phyloP scores from a whole-genome alignment of 2,329 filamentous ascomycete genomes.

The Penicillium sp. region DNA sequence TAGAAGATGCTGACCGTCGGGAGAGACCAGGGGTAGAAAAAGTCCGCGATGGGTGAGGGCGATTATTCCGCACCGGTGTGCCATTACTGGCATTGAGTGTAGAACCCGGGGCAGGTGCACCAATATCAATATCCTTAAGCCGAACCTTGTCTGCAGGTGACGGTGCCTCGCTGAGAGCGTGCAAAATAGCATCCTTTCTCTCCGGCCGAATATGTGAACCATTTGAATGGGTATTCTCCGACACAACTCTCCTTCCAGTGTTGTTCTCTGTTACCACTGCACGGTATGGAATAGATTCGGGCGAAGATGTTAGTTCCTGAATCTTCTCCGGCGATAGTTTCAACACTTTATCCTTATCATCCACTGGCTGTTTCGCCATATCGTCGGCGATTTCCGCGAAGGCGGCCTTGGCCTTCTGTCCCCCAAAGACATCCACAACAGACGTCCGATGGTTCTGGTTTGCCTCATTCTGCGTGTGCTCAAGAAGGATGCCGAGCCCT shows the following conservation, averaged over 20 bases:
- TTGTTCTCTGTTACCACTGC: slow-evolving; percentile 28
- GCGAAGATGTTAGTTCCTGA: slow-evolving; percentile 51
- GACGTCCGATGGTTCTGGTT: slow-evolving; percentile 20
- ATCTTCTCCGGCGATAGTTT: slow-evolving; percentile 54
- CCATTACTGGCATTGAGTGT: slow-evolving; percentile 16
- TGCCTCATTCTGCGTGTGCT: slow-evolving; percentile 8
- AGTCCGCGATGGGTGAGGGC: slow-evolving; percentile 30
- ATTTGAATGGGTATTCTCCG: slow-evolving; percentile 16
- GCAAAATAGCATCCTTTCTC: slow-evolving; percentile 11
- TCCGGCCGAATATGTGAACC: slow-evolving; percentile 6
- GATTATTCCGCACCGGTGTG: slow-evolving; percentile 28
- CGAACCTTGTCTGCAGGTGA: slow-evolving; percentile 19
- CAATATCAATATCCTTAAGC: slow-evolving; percentile 25
- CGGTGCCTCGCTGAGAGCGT: slow-evolving; percentile 29
- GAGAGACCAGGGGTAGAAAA: slow-evolving; percentile 36
- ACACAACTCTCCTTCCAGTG: slow-evolving; percentile 20
- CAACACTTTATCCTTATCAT: slow-evolving; percentile 39
- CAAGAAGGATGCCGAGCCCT: slow-evolving; percentile 20
- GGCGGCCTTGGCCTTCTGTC: slow-evolving; percentile 21
- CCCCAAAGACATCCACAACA: slow-evolving; percentile 29
- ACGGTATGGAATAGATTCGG: slow-evolving; percentile 51
- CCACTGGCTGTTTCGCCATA: slow-evolving; percentile 17
- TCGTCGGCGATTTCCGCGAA: slow-evolving; percentile 24
- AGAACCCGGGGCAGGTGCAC: slow-evolving; percentile 20
- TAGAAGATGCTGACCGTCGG: slow-evolving; percentile 28